Evolutionary conservation across 1,139 yeast species (phyloP), one percentile per base, ranked within the genome.

Genomic region (Pichia sp.): DNA sequence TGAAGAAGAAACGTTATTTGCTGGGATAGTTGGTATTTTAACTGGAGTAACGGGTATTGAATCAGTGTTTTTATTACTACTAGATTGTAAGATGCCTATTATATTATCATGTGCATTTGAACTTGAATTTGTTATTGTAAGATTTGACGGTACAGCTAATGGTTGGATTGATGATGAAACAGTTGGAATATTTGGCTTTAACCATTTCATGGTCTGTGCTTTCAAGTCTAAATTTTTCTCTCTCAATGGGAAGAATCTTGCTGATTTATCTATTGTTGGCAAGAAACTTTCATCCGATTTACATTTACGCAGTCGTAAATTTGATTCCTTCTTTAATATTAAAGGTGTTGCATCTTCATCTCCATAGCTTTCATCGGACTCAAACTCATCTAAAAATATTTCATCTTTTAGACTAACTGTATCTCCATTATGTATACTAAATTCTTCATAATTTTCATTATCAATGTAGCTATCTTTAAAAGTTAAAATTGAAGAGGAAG

Each of bases 271-370:
- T 18, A 39, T 34, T 2, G 33, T 41, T 10, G 58, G 51, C 39
- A 69, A 58, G 1, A 70, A 61, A 53, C 73, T 68, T 49, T 70
- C 73, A 53, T 68, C 69, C 1, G 74, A 70, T 37, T 61, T 65
- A 39, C 62, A 64, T 44, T 63, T 63, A 46, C 65, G 51, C n/a
- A 67, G 44, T 5, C 59, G 60, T 33, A 56, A 56, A 11, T 53
- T 46, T 7, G 58, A 53, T 28, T 48, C 52, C 33, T 55, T 53
- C 39, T 57, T 57, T 7, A 56, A n/a, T 10, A 49, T 3, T 29
- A 59, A 45, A 4, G 62, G 56, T 8, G 56, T 48, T 3, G 52
- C 59, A 25, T 53, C 55, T 45, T 53, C 55, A 27, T 51, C 48
- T 4, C 61, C 62, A 45, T 54, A 58, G 28, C 53, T 53, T n/a